Evolutionary conservation across 805 yeast species (phyloP).

Genomic region (Starmerella floris): DNA sequence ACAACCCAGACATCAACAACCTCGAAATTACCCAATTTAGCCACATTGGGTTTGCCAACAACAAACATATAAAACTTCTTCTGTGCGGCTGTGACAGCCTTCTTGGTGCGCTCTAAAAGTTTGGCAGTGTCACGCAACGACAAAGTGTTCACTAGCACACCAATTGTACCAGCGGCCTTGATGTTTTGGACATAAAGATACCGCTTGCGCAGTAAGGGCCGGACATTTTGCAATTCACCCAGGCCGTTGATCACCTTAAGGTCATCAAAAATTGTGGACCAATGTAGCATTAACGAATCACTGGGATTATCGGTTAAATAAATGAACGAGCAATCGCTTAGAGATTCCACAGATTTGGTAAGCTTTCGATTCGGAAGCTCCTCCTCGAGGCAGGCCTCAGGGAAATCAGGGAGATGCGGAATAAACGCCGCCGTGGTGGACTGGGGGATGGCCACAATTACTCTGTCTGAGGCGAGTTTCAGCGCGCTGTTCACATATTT

Average conservation of each 20-base stretch:
- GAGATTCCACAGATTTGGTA: neutral
- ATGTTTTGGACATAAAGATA: slow-evolving; percentile 80
- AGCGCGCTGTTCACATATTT: slow-evolving; percentile 40
- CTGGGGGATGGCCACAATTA: slow-evolving; percentile 23
- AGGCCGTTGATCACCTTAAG: slow-evolving; percentile 4
- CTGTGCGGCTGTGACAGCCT: slow-evolving; percentile 56
- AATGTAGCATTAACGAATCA: slow-evolving; percentile 60
- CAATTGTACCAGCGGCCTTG: slow-evolving; percentile 81
- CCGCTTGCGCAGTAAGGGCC: slow-evolving; percentile 68
- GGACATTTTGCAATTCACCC: slow-evolving; percentile 27
- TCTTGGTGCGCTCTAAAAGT: slow-evolving; percentile 48
- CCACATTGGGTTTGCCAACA: slow-evolving; percentile 96
- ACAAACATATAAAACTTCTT: slow-evolving; percentile 90
- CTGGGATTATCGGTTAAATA: slow-evolving; percentile 42
- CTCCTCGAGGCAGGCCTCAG: neutral
- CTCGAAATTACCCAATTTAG: slow-evolving; percentile 91
- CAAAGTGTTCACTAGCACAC: slow-evolving; percentile 78
- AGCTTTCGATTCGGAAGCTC: slow-evolving; percentile 17
- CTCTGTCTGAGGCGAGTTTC: slow-evolving; percentile 24
- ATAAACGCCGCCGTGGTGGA: slow-evolving; percentile 16
- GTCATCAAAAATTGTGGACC: slow-evolving; percentile 51
- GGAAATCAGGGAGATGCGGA: slow-evolving; percentile 8
- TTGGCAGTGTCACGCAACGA: slow-evolving; percentile 62
- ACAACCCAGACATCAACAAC: slow-evolving; percentile 91
- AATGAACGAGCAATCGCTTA: slow-evolving; percentile 3